Percentiles rank a stretch among this genome's conserved stretches.
Evolutionary conservation across 1,139 yeast genomes (phyloP).

Genomic region (Pichia sp.): DNA sequence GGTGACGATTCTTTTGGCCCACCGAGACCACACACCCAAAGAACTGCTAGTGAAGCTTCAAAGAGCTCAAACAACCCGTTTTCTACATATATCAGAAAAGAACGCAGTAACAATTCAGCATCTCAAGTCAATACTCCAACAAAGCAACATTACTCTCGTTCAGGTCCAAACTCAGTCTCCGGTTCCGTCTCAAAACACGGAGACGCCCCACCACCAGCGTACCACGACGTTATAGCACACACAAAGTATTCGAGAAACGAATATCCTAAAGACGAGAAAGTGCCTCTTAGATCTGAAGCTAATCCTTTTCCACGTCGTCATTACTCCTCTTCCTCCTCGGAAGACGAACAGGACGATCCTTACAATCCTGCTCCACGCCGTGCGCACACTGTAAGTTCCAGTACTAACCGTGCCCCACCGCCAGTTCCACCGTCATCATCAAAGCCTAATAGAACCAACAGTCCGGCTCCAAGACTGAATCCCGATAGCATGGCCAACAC

Average conservation of each 20-base stretch:
- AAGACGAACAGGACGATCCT: not conserved
- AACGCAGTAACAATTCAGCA: constrained; percentile 6
- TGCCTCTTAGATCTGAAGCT: not conserved
- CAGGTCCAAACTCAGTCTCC: not conserved
- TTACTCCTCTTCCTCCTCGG: too few relatives aligned
- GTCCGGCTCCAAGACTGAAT: constrained; percentile 7
- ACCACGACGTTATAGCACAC: constrained; percentile 59
- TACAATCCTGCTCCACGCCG: constrained; percentile 7
- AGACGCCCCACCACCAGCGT: constrained; percentile 46
- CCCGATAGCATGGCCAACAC: constrained; percentile 17
- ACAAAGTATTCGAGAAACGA: constrained; percentile 32
- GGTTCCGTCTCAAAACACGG: too few relatives aligned
- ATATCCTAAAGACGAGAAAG: constrained; percentile 44
- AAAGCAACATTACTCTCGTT: constrained; percentile 1
- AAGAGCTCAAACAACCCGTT: constrained; percentile 11
- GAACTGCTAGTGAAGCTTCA: constrained; percentile 9
- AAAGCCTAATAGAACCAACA: too few relatives aligned
- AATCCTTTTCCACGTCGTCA: constrained; percentile 22
- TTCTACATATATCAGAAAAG: constrained; percentile 7
- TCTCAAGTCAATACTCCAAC: constrained; percentile 5
- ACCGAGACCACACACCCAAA: constrained; percentile 1
- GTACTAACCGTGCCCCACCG: constrained; percentile 6
- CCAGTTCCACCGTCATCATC: too few relatives aligned
- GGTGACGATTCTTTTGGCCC: constrained; percentile 16
- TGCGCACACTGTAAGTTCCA: constrained; percentile 8